These are phyloP conservation scores for Lupinus albus DNA, from an alignment of 306 rosid genomes.

Conservation along the genomic window DNA sequence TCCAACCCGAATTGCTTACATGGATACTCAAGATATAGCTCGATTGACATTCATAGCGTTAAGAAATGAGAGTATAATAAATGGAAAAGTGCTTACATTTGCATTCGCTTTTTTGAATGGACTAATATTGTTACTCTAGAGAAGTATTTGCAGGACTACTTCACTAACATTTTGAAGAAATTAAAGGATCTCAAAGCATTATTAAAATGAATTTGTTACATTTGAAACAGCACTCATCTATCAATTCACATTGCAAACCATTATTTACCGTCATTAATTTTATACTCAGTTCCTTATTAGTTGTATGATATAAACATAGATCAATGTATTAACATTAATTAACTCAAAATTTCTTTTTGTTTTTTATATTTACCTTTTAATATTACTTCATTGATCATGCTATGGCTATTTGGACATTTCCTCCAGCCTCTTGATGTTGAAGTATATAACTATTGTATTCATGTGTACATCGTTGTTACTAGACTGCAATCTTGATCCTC, in stretches of 20 bases:
- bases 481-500: too few species aligned
- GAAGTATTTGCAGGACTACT: conserved; percentile 95
- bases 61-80: conserved; percentile 70
- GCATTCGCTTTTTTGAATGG: conserved; percentile 94
- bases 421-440: too few species aligned
- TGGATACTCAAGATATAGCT: conserved; percentile 98
- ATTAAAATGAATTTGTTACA: too few species aligned
- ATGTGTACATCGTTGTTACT: too few species aligned
- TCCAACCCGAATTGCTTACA: conserved; percentile 95
- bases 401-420: too few species aligned
- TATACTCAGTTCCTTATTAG: too few species aligned
- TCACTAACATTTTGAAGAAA: conserved; percentile 94
- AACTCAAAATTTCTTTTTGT: too few species aligned
- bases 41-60: conserved; percentile 82
- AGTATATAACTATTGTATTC: too few species aligned
- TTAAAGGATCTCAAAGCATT: conserved; percentile 97
- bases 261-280: neutral
- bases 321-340: too few species aligned
- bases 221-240: neutral
- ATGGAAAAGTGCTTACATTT: conserved; percentile 83
- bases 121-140: conserved; percentile 71
- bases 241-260: neutral
- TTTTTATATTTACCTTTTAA: too few species aligned
- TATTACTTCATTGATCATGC: too few species aligned
- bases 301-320: too few species aligned